A percentile compares a stretch with the other conserved stretches of the same genome.
Conservation (phyloP, 768 basidiomycete species). For the Termitomyces sp. region DNA sequence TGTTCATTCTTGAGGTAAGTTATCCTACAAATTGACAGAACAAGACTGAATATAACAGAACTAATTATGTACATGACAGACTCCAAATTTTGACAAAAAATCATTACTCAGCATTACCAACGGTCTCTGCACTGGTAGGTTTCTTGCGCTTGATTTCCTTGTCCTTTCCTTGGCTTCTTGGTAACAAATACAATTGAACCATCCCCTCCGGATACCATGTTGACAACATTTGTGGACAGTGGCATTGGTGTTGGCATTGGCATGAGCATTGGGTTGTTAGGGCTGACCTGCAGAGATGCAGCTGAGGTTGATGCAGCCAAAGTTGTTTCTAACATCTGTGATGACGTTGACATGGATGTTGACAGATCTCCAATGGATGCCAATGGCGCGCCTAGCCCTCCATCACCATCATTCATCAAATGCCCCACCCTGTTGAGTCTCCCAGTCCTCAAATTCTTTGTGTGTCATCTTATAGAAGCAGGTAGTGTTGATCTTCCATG, state of each 20-base stretch:
- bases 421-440: neutral
- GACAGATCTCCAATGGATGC: too few relatives aligned
- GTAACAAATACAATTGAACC: neutral
- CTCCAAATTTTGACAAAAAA: too few relatives aligned
- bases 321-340: too few relatives aligned
- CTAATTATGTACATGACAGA: too few relatives aligned
- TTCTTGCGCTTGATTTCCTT: neutral
- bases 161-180: neutral
- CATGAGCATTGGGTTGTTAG: neutral
- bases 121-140: neutral
- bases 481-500: neutral
- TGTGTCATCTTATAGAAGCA: constrained; percentile 1
- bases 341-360: too few relatives aligned
- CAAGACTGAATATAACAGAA: too few relatives aligned
- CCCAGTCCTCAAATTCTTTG: neutral
- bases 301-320: too few relatives aligned
- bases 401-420: too few relatives aligned
- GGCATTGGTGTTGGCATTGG: neutral
- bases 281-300: neutral
- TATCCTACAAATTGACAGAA: too few relatives aligned
- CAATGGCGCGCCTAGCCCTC: too few relatives aligned
- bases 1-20: too few relatives aligned
- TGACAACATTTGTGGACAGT: neutral
- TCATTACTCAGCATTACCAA: neutral
- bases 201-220: neutral